Evolutionary conservation across 108 stramenopile species (phyloP), one percentile per base, ranked within the genome.

Genomic region (Mediolabrus comicus): DNA sequence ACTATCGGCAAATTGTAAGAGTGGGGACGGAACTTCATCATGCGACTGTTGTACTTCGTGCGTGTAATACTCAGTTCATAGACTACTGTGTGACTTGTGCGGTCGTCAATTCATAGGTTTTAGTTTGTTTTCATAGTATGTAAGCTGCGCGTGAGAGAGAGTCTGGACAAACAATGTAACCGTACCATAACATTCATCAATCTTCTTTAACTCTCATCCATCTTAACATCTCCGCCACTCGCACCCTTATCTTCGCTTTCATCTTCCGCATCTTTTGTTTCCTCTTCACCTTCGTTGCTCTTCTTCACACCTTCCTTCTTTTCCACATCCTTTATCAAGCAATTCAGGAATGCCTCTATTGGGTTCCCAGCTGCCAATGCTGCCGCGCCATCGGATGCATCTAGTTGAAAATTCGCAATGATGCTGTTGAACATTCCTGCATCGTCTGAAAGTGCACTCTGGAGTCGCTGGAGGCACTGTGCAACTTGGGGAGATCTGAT

Each of bases 341-440:
- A 83, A 61, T 87, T 86, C 74, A 90, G 72, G 74, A 90, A 90
- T 0, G 88, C 88, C 78, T 92, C 87, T 35, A 92, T 88, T 25
- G 92, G 92, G 84, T 81, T 79, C 6, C 77, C 77, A 6, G 64
- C 27, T 14, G 62, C 71, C 80, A 84, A 58, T 17, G 86, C 88
- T 16, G 24, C 74, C 17, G 83, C 77, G 9, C 87, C 87, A 80
- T 85, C 83, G n/a, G 65, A 58, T 4, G 87, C 78, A 78, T 89
- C 77, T 63, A 92, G 65, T 52, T 86, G 83, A 65, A 92, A 92
- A 69, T 92, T 92, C 28, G 86, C 89, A 46, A 92, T 74, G 16
- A 92, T 84, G 14, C 82, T 82, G 69, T 89, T 85, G 53, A 87
- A 93, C 28, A 71, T 79, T 12, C 84, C 85, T 43, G 74, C 75